phyloP scores from a whole-genome alignment of 2,329 filamentous ascomycete genomes.

The Cryphonectria parasitica region DNA sequence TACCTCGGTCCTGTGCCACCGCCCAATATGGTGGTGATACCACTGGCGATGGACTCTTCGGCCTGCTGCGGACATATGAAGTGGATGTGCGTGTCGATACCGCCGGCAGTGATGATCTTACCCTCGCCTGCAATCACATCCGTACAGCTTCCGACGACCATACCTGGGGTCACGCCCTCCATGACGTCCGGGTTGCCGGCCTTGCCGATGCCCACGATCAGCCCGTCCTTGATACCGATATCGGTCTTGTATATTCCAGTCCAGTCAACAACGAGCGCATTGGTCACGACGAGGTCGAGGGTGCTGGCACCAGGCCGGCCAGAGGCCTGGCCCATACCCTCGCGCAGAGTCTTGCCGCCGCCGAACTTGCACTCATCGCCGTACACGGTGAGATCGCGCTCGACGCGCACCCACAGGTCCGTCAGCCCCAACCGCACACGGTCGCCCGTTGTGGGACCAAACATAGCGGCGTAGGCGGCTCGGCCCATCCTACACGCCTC shows the following conservation, averaged over 20 bases:
- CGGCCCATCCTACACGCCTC: slow-evolving; percentile 74
- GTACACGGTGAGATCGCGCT: slow-evolving; percentile 81
- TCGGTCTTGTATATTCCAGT: slow-evolving; percentile 95
- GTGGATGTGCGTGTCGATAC: slow-evolving; percentile 88
- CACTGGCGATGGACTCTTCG: slow-evolving; percentile 79
- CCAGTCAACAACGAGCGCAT: slow-evolving; percentile 89
- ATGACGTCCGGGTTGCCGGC: slow-evolving; percentile 97
- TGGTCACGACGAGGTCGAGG: slow-evolving; percentile 85
- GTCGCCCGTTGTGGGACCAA: slow-evolving; percentile 89
- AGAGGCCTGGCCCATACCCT: slow-evolving; percentile 93
- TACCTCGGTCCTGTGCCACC: slow-evolving; percentile 90
- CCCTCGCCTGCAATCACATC: slow-evolving; percentile 91
- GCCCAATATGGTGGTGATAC: slow-evolving; percentile 88
- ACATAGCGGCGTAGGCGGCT: slow-evolving; percentile 82
- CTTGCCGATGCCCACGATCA: slow-evolving; percentile 89
- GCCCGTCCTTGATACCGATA: slow-evolving; percentile 86
- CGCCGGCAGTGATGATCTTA: slow-evolving; percentile 89
- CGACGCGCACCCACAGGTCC: slow-evolving; percentile 87
- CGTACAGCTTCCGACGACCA: slow-evolving; percentile 86
- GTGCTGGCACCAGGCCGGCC: slow-evolving; percentile 73
- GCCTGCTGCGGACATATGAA: slow-evolving; percentile 95
- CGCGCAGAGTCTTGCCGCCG: slow-evolving; percentile 88
- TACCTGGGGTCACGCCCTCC: slow-evolving; percentile 77
- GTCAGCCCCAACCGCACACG: slow-evolving; percentile 80
- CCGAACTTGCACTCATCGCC: slow-evolving; percentile 96